A percentile compares a stretch with the other conserved stretches of the same genome.
Evolutionary conservation across 208 protist genomes (phyloP).

Genomic region (Leishmania amazonensis): DNA sequence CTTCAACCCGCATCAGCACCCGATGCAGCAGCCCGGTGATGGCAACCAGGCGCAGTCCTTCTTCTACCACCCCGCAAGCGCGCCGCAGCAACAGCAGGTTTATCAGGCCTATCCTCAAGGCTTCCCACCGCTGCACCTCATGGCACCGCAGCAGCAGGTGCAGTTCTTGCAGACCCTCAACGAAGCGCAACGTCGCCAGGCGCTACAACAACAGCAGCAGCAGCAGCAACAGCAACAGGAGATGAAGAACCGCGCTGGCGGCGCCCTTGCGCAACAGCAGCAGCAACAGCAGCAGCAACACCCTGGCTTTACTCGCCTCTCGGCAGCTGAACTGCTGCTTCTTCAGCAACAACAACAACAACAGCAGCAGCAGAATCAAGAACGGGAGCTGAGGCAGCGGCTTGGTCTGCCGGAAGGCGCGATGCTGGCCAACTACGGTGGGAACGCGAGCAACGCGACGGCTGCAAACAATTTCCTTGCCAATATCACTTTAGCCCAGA

Average conservation of each 20-base stretch:
- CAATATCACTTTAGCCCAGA: conserved; percentile 4
- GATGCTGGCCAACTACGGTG: conserved; percentile 3
- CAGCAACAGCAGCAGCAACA: conserved; percentile 37
- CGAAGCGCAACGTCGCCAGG: conserved; percentile 17
- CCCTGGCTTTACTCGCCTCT: conserved; percentile 2
- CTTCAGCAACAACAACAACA: conserved; percentile 21
- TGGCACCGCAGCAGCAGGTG: conserved; percentile 8
- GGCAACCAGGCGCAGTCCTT: conserved; percentile 20
- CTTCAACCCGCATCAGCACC: conserved; percentile 15
- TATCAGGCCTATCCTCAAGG: conserved; percentile 16
- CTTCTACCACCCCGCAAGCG: conserved; percentile 29
- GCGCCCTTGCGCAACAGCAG: conserved; percentile 16
- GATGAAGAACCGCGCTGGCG: conserved; percentile 9
- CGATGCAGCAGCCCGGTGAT: conserved; percentile 23
- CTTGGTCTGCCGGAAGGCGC: conserved; percentile 12
- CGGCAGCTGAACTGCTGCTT: neutral
- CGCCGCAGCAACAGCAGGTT: conserved; percentile 40
- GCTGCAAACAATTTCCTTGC: conserved; percentile 3
- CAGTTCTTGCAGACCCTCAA: conserved; percentile 27
- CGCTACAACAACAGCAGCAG: conserved; percentile 25
- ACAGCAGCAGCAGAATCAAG: conserved; percentile 17
- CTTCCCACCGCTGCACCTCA: conserved; percentile 11
- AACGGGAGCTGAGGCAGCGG: conserved; percentile 17
- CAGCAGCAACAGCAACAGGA: conserved; percentile 30
- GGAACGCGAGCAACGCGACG: conserved; percentile 5